Percentiles rank a stretch among this genome's conserved stretches.
Conservation (phyloP, 306 rosid genomes). For the Gleditsia sinensis region DNA sequence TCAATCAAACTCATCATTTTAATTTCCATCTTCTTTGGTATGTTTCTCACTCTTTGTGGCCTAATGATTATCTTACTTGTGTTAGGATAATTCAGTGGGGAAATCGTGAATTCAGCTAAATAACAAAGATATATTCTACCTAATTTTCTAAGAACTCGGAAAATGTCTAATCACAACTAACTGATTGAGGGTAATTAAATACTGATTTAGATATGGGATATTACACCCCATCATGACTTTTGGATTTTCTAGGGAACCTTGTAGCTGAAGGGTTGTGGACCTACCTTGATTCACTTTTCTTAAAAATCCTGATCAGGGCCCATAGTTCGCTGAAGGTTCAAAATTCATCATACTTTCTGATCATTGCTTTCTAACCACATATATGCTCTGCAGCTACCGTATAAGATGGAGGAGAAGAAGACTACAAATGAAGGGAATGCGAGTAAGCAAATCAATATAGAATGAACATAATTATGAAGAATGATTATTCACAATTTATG, state of each 20-base stretch:
- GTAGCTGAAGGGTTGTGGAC: conserved; percentile 30
- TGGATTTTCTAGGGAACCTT: conserved; percentile 16
- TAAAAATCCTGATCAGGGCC: conserved; percentile 29
- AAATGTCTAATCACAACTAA: not conserved
- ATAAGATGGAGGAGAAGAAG: conserved; percentile 42
- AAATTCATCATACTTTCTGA: conserved; percentile 21
- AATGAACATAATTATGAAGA: conserved; percentile 23
- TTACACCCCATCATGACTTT: conserved; percentile 6
- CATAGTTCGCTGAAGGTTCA: not conserved
- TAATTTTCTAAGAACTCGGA: not conserved
- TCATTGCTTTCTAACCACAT: conserved; percentile 21
- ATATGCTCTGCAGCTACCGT: conserved; percentile 28
- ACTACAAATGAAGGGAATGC: conserved; percentile 40
- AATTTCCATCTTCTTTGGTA: not conserved
- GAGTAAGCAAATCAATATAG: conserved; percentile 22
- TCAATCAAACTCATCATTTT: not conserved
- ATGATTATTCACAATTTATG: conserved; percentile 8
- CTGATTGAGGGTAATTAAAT: conserved; percentile 13
- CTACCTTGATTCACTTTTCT: conserved; percentile 24
- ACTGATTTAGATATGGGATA: conserved; percentile 18
- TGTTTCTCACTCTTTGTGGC: not conserved
- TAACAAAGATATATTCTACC: conserved; percentile 6
- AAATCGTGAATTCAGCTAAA: not conserved
- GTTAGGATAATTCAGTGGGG: conserved; percentile 8
- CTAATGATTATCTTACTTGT: not conserved